Conservation (phyloP, 129 eudicot species). For the Oenanthe sinensis region DNA sequence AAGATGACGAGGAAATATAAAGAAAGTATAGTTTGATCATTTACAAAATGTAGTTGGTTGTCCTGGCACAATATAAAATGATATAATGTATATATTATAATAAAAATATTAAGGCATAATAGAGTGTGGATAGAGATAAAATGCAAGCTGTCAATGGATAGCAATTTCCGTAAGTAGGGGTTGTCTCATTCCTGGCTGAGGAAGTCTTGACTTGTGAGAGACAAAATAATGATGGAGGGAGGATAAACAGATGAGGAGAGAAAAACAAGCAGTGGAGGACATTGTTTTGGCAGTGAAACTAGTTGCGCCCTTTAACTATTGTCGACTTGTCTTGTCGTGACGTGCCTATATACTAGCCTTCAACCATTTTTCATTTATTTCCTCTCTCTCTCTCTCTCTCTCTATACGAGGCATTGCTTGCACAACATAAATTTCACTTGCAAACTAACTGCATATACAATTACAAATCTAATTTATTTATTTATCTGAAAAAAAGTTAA, state of each 20-base stretch:
- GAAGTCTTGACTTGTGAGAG: not conserved
- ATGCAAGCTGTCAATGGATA: not conserved
- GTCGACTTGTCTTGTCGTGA: not conserved
- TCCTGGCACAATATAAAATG: not conserved
- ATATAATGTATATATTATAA: not conserved
- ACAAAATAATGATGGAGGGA: not conserved
- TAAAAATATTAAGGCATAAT: not conserved
- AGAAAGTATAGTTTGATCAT: conserved; percentile 22
- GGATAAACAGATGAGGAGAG: not conserved
- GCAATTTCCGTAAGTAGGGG: not conserved
- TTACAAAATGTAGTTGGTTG: not conserved
- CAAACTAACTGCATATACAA: no score
- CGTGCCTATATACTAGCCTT: no score
- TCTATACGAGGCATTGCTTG: no score
- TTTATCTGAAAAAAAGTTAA: no score
- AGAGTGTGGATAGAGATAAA: not conserved
- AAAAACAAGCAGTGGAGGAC: conserved; percentile 14
- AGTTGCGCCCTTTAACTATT: conserved; percentile 1
- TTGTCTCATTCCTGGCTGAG: not conserved
- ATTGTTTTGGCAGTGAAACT: conserved; percentile 9
- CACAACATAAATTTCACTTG: no score
- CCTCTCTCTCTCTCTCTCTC: no score
- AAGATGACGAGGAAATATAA: conserved; percentile 6
- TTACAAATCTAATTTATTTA: no score
- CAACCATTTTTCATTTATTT: no score